These are phyloP conservation scores for Arthrobotrys iridis DNA, from an alignment of 2,329 filamentous ascomycete species.

Conservation along the genomic window DNA sequence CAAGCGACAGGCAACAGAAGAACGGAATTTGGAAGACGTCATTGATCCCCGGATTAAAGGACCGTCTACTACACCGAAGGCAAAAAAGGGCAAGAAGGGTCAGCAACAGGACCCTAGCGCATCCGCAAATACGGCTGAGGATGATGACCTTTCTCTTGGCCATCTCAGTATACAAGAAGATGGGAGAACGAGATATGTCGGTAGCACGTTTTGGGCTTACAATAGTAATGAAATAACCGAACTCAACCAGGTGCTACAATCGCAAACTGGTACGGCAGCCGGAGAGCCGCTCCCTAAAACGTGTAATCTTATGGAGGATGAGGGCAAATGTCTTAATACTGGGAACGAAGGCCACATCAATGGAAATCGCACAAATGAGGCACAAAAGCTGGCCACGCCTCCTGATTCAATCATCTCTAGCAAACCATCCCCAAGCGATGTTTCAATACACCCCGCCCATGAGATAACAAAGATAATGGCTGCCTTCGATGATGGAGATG, in stretches of 20 bases:
- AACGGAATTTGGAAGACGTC: slow-evolving; percentile 34
- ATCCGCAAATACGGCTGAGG: slow-evolving; percentile 18
- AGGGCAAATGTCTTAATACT: not conserved
- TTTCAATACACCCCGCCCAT: not conserved
- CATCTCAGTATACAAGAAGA: slow-evolving; percentile 58
- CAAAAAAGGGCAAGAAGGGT: slow-evolving; percentile 32
- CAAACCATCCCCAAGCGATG: slow-evolving; percentile 10
- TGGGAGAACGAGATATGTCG: slow-evolving; percentile 57
- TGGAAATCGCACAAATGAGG: not conserved
- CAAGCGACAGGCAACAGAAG: not conserved
- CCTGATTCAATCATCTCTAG: slow-evolving; percentile 14
- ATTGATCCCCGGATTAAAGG: slow-evolving; percentile 51
- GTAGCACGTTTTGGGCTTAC: slow-evolving; percentile 58
- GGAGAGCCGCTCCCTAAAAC: slow-evolving; percentile 15
- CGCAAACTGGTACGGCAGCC: slow-evolving; percentile 24
- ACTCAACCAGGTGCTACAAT: slow-evolving; percentile 57
- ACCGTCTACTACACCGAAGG: slow-evolving; percentile 30
- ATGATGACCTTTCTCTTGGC: slow-evolving; percentile 56
- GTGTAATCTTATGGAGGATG: slow-evolving; percentile 49
- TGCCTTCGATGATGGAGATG: slow-evolving; percentile 34
- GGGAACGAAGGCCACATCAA: not conserved
- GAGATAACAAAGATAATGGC: slow-evolving; percentile 45
- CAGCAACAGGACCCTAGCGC: slow-evolving; percentile 20
- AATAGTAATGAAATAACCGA: slow-evolving; percentile 57
- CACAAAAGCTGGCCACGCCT: not conserved